Evolutionary conservation across 169 alveolate species (phyloP).

Genomic region (Cryptosporidium tyzzeri): DNA sequence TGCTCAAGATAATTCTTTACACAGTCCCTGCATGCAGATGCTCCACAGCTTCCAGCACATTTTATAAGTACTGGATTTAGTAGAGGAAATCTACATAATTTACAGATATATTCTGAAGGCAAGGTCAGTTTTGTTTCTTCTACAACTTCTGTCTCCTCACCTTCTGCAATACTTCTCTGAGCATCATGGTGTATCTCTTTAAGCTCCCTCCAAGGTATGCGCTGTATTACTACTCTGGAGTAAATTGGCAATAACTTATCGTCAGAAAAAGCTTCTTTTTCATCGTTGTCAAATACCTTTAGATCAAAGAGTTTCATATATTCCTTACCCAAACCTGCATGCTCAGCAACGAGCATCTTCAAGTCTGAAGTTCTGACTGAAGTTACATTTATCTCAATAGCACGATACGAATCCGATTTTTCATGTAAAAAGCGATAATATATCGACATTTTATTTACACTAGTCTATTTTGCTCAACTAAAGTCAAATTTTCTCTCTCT

Average conservation of each 20-base stretch:
- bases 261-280: slow-evolving; percentile 59
- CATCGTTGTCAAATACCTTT: slow-evolving; percentile 53
- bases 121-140: slow-evolving; percentile 55
- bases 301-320: slow-evolving; percentile 58
- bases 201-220: slow-evolving; percentile 74
- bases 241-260: slow-evolving; percentile 62
- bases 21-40: slow-evolving; percentile 75
- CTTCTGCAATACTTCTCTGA: slow-evolving; percentile 35
- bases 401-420: slow-evolving; percentile 43
- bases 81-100: slow-evolving; percentile 53
- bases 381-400: slow-evolving; percentile 55
- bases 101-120: slow-evolving; percentile 67
- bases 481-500: slow-evolving; percentile 12
- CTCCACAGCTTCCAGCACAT: slow-evolving; percentile 73
- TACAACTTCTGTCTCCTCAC: slow-evolving; percentile 35
- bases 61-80: slow-evolving; percentile 61
- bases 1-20: slow-evolving; percentile 62
- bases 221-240: slow-evolving; percentile 73
- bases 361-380: slow-evolving; percentile 61
- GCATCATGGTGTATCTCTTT: slow-evolving; percentile 74
- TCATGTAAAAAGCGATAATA: slow-evolving; percentile 72
- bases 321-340: slow-evolving; percentile 69
- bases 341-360: slow-evolving; percentile 66
- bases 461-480: background rate
- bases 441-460: slow-evolving; percentile 30